Base-by-base conservation (phyloP, 1,284 basidiomycete species). In the Ustilago curta region DNA sequence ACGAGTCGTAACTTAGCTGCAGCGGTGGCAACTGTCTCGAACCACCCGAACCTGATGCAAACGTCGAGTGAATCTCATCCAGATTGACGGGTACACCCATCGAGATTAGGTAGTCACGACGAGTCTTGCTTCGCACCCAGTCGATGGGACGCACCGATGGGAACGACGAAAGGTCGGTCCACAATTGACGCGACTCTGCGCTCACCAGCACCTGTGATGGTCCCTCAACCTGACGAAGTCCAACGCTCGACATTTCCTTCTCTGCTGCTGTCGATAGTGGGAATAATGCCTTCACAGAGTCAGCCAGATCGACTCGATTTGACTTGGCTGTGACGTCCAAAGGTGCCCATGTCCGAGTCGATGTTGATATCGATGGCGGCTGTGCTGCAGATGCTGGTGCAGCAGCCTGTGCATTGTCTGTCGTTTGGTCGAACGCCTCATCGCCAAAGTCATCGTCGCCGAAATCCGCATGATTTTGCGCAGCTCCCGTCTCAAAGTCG, bases 11-110 rank as follows among this genome's bases (percentile, higher is more conserved):
- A 37, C 79, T 66, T 29, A 83, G 68, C 59, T 80, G 61, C 39
- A 84, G 61, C 0, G 80, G 78, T 8, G 82, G 82, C 19, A 83
- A 57, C 19, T 51, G 55, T 18, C 53, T 31, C 12, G 63, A 59
- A 2, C 67, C 54, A 1, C 63, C 52, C 31, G 58, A 59, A 1
- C 56, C 59, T 7, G 69, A 65, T 23, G 67, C 68, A 35, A 56
- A 66, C 4, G 64, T 62, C 4, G 71, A 75, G 29, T 73, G 73
- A 44, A 83, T 70, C 60, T 83, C 82, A 52, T 84, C 82, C 11
- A 84, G 68, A 48, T 84, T 83, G 55, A 84, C 77, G 0, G 82
- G 82, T 16, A 84, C 75, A 19, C 82, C 82, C 57, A 84, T 74
- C 29, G 81, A 70, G 12, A 84, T 84, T 52, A 83, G 76, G 21